Evolutionary conservation across 2,329 filamentous ascomycete species (phyloP), one percentile per base, ranked within the genome.

Genomic region (Periconia sp.): DNA sequence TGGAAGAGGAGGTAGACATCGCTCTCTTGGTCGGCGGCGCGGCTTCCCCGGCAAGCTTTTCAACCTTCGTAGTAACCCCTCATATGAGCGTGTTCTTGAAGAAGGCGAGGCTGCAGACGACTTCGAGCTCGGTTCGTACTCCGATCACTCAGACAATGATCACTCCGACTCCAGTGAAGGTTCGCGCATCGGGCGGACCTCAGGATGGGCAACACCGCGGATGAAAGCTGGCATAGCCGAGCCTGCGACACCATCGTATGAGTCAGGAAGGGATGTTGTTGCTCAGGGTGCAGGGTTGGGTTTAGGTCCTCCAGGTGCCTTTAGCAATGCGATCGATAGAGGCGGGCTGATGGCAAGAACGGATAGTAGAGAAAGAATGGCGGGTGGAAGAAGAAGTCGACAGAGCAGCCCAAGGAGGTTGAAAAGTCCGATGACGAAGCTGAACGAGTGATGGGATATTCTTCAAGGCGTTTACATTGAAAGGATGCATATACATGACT

Each of bases 21-120:
- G 58, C 0, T 43, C 59, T 4, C 54, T 59, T 23, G 45, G 58
- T 17, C 83, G 59, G 6, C 56, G 43, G 77, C 79, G 59, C 18
- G 55, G 63, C 26, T 63, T 66, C 29, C 45, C 59, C 6, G 57
- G 78, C 50, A 89, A 87, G 62, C 69, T 94, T 4, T 87, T 95
- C 49, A 81, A 77, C 15, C 47, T 59, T 3, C 48, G 56, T 18
- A 30, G 40, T 36, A 71, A 76, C 6, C 71, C 71, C 2, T 52
- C 62, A 3, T 96, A 96, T 63, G 92, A 96, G 64, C 85, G 90
- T 21, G 86, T 96, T 3, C 73, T 95, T 37, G 91, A 96, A 71
- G 88, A 92, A 55, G 91, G 88, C 10, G 81, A 83, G n/a, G 73
- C 74, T 9, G 74, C 73, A 2, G 71, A 81, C 40, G 86, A 90